Conservation (phyloP, 352 stramenopile species). For the Halophytophthora polymorphica region DNA sequence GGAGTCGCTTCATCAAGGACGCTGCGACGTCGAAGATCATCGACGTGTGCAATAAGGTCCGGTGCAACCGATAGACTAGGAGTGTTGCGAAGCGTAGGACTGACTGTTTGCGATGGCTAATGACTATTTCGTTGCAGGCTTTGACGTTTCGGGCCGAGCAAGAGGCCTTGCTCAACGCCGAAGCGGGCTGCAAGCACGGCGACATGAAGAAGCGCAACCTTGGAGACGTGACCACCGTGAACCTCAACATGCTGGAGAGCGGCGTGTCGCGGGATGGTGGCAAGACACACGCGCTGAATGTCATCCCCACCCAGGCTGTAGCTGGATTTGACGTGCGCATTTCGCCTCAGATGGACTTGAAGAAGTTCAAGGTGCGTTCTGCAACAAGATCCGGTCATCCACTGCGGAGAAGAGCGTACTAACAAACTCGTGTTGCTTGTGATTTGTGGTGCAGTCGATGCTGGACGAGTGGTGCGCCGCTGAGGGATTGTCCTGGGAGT, state of each 20-base stretch:
- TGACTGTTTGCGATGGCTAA: too few species aligned
- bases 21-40: slow-evolving; percentile 94
- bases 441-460: slow-evolving; percentile 42
- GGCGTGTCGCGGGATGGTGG: slow-evolving; percentile 84
- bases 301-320: slow-evolving; percentile 89
- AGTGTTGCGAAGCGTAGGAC: neutral
- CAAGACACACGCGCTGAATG: slow-evolving; percentile 90
- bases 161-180: slow-evolving; percentile 72
- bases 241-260: slow-evolving; percentile 92
- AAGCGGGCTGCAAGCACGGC: slow-evolving; percentile 87
- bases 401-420: neutral
- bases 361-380: slow-evolving; percentile 63
- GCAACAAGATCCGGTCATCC: neutral
- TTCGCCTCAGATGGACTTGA: slow-evolving; percentile 81
- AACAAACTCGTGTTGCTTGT: neutral
- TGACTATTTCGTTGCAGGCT: slow-evolving; percentile 40
- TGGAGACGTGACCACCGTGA: slow-evolving; percentile 95
- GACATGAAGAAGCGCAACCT: slow-evolving; percentile 90
- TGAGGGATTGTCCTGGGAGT: slow-evolving; percentile 83
- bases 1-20: slow-evolving; percentile 92
- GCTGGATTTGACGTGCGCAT: slow-evolving; percentile 95
- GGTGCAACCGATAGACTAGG: slow-evolving; percentile 12
- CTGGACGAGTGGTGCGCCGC: slow-evolving; percentile 90
- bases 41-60: slow-evolving; percentile 73
- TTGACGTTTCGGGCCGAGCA: slow-evolving; percentile 89